phyloP scores from a whole-genome alignment of 31 red algal genomes.

The Odonthalia washingtoniensis region DNA sequence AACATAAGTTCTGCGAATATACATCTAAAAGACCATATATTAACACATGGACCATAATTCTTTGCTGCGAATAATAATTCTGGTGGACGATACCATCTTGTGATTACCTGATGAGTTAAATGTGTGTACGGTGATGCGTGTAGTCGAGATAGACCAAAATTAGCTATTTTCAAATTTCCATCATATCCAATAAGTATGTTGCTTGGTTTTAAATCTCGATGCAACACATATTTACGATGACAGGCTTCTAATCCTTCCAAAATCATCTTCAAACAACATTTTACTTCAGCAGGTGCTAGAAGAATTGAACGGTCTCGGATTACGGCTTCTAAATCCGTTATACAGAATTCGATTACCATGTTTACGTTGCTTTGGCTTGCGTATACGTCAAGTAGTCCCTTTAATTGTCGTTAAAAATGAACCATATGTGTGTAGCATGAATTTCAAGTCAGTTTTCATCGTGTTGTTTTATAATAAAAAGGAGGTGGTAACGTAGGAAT shows the following conservation, averaged over 20 bases:
- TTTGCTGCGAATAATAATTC: no score
- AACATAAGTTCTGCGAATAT: slow-evolving; percentile 98
- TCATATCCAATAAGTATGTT: no score
- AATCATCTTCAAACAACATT: no score
- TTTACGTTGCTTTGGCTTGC: slow-evolving; percentile 85
- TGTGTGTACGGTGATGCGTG: slow-evolving; percentile 78
- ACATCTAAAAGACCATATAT: slow-evolving; percentile 98
- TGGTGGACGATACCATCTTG: slow-evolving; percentile 98
- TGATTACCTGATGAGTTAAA: slow-evolving; percentile 93
- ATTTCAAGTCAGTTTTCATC: no score
- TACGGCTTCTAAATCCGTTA: slow-evolving; percentile 90
- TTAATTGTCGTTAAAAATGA: neutral
- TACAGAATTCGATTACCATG: slow-evolving; percentile 95
- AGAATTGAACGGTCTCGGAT: slow-evolving; percentile 83
- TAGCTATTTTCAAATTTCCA: no score
- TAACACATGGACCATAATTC: slow-evolving; percentile 85
- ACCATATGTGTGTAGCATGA: no score
- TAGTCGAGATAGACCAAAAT: slow-evolving; percentile 90
- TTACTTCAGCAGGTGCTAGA: slow-evolving; percentile 84
- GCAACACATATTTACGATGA: no score
- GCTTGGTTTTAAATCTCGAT: no score
- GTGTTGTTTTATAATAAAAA: no score
- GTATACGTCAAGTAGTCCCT: slow-evolving; percentile 84
- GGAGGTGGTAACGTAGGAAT: no score
- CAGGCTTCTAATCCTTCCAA: no score